Conservation (phyloP, 2,329 filamentous ascomycete genomes). For the Sarocladiaceae sp. region DNA sequence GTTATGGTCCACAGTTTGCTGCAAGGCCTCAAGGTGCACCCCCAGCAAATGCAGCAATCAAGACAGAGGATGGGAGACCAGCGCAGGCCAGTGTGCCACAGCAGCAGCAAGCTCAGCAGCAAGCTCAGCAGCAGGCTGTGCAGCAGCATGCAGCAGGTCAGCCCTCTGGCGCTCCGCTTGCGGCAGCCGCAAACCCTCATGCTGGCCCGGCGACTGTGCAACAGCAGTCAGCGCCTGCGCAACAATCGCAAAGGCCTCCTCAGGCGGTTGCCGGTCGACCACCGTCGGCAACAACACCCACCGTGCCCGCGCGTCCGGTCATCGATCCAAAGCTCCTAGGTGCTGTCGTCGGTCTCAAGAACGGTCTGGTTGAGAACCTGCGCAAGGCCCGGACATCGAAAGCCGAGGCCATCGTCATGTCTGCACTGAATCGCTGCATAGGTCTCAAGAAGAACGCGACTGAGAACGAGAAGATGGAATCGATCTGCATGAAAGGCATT, state of each 20-base stretch:
- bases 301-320: slow-evolving; percentile 27
- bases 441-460: slow-evolving; percentile 41
- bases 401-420: slow-evolving; percentile 46
- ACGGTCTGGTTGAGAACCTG: slow-evolving; percentile 41
- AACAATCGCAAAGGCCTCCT: slow-evolving; percentile 7
- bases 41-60: slow-evolving; percentile 12
- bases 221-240: slow-evolving; percentile 1
- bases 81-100: neutral
- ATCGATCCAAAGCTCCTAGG: slow-evolving; percentile 40
- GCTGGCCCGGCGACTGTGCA: neutral
- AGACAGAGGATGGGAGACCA: slow-evolving; percentile 15
- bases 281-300: slow-evolving; percentile 22
- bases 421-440: slow-evolving; percentile 47
- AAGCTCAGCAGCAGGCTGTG: neutral
- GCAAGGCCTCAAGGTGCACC: slow-evolving; percentile 1
- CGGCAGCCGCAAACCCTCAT: neutral
- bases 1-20: neutral
- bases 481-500: slow-evolving; percentile 40
- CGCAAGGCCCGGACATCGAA: slow-evolving; percentile 36
- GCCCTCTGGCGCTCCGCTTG: slow-evolving; percentile 6
- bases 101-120: neutral
- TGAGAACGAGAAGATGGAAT: slow-evolving; percentile 42
- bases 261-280: slow-evolving; percentile 16
- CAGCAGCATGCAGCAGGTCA: slow-evolving; percentile 12
- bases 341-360: slow-evolving; percentile 42